These are phyloP conservation scores for Lagenidium giganteum DNA, from an alignment of 352 stramenopile genomes.

Conservation along the genomic window DNA sequence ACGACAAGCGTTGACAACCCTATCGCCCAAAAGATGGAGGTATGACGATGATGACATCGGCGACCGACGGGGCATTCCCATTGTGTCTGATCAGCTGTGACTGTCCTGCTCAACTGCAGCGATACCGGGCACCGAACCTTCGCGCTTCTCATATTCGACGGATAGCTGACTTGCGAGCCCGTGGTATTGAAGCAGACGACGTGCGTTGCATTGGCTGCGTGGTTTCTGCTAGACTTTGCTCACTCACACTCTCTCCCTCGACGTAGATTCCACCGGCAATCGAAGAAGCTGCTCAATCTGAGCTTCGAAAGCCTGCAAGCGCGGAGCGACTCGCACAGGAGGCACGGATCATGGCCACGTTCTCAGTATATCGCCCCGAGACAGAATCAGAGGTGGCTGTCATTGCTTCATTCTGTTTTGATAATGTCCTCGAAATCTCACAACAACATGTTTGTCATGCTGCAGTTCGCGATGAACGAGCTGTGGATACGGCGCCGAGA, in stretches of 20 bases:
- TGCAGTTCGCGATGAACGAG: constrained; percentile 59
- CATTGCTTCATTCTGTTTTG: not conserved
- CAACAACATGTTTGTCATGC: not conserved
- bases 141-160: constrained; percentile 61
- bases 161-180: constrained; percentile 47
- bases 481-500: constrained; percentile 52
- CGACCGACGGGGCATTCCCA: not conserved
- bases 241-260: no score
- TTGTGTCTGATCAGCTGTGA: no score
- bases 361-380: constrained; percentile 51
- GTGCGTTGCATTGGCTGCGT: no score
- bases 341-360: constrained; percentile 39
- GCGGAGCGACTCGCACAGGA: constrained; percentile 16
- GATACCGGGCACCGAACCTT: constrained; percentile 58
- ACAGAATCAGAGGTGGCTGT: constrained; percentile 50
- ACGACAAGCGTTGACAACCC: no score
- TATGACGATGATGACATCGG: no score
- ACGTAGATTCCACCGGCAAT: constrained; percentile 5
- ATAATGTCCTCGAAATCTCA: not conserved
- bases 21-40: constrained; percentile 26
- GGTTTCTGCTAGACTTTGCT: no score
- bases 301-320: constrained; percentile 12
- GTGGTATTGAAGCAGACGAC: constrained; percentile 10
- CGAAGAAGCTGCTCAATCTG: not conserved
- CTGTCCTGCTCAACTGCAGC: no score